Percentiles rank a stretch among this genome's conserved stretches.
Conservation (phyloP, 768 basidiomycete species). For the Neoboletus magnificus region DNA sequence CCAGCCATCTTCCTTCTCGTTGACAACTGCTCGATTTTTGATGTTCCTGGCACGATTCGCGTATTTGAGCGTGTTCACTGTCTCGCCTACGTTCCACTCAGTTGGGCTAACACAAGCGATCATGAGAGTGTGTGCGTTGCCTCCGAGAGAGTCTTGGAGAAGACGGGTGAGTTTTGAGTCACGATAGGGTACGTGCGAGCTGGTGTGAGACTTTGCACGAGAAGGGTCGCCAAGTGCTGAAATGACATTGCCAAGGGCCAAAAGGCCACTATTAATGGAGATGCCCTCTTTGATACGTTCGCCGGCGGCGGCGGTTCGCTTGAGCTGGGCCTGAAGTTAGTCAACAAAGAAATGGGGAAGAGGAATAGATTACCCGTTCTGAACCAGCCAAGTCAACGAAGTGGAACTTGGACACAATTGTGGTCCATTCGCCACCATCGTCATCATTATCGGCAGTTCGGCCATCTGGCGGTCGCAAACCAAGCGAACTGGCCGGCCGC, state of each 20-base stretch:
- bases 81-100: slow-evolving; percentile 94
- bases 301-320: slow-evolving; percentile 93
- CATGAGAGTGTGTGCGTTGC: slow-evolving; percentile 98
- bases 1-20: slow-evolving; percentile 97
- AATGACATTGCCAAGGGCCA: slow-evolving; percentile 97
- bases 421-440: slow-evolving; percentile 80
- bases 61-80: slow-evolving; percentile 93
- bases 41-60: slow-evolving; percentile 97
- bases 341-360: slow-evolving; percentile 3
- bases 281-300: slow-evolving; percentile 99
- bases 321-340: slow-evolving; percentile 55
- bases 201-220: slow-evolving; percentile 77
- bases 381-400: slow-evolving; percentile 98
- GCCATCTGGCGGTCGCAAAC: slow-evolving; percentile 54
- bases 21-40: slow-evolving; percentile 89
- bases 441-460: slow-evolving; percentile 45
- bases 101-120: slow-evolving; percentile 96
- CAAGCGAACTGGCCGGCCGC: slow-evolving; percentile 80
- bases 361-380: slow-evolving; percentile 62
- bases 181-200: slow-evolving; percentile 92
- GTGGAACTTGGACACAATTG: slow-evolving; percentile 93
- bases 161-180: slow-evolving; percentile 94
- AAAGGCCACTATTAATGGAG: slow-evolving; percentile 94
- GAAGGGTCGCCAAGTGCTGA: slow-evolving; percentile 95
- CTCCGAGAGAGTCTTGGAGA: slow-evolving; percentile 83